Conservation (phyloP, 2,329 filamentous ascomycete species). For the Alternaria alternata region DNA sequence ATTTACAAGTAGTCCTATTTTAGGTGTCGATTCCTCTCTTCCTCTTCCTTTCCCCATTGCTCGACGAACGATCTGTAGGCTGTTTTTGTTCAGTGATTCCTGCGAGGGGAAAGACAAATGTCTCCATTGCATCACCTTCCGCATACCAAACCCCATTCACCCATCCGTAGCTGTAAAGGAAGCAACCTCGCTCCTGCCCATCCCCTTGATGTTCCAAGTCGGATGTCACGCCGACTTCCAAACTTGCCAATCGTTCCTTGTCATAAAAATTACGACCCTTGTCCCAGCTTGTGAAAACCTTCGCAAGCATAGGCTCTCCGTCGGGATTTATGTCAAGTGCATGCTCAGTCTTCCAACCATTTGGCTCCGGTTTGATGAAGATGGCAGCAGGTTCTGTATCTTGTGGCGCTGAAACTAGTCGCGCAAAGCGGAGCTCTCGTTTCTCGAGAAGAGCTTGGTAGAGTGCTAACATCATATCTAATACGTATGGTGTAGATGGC, state of each 20-base stretch:
- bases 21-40: neutral
- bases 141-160: constrained; percentile 26
- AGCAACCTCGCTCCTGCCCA: neutral
- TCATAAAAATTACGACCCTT: constrained; percentile 9
- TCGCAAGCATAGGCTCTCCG: neutral
- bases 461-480: constrained; percentile 19
- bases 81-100: neutral
- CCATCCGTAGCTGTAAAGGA: constrained; percentile 19
- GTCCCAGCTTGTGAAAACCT: constrained; percentile 27
- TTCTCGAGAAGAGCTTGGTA: constrained; percentile 13
- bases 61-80: no score
- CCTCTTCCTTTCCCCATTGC: neutral
- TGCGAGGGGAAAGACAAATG: constrained; percentile 12
- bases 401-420: constrained; percentile 7
- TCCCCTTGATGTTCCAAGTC: neutral
- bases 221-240: constrained; percentile 12
- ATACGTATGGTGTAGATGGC: constrained; percentile 10
- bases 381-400: constrained; percentile 13
- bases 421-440: constrained; percentile 15
- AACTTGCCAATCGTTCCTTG: constrained; percentile 19
- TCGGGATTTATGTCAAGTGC: neutral
- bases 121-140: constrained; percentile 9
- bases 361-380: constrained; percentile 13
- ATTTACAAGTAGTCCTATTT: neutral
- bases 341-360: neutral